phyloP scores from a whole-genome alignment of 768 basidiomycete species.

The Coprinopsis sp. region DNA sequence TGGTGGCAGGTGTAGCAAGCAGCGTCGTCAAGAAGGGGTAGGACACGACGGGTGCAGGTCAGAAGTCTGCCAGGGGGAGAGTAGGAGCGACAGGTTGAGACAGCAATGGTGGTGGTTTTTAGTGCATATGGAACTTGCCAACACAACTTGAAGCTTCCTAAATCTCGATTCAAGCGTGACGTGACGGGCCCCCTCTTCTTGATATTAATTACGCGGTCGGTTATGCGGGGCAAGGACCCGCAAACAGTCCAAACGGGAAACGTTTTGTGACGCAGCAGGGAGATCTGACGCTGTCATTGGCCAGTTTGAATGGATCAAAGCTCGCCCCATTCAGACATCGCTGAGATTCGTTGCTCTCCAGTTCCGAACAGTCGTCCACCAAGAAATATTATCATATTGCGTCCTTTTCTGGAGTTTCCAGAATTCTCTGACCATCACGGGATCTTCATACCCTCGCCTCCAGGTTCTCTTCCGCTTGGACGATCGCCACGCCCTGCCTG shows the following conservation, averaged over 20 bases:
- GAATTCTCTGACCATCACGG: conserved; percentile 19
- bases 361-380: conserved; percentile 27
- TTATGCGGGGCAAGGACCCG: conserved; percentile 11
- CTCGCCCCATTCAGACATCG: conserved; percentile 9
- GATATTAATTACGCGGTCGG: conserved; percentile 18
- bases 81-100: conserved; percentile 6
- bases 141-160: conserved; percentile 16
- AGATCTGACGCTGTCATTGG: conserved; percentile 7
- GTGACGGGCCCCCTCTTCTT: conserved; percentile 19
- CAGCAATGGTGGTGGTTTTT: conserved; percentile 18
- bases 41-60: not conserved
- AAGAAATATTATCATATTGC: conserved; percentile 22
- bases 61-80: conserved; percentile 10
- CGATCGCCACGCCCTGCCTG: no score
- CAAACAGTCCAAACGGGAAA: conserved; percentile 10
- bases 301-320: not conserved
- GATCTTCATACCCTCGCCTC: conserved; percentile 17
- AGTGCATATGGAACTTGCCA: conserved; percentile 19
- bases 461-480: conserved; percentile 8
- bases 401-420: conserved; percentile 26
- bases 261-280: conserved; percentile 5
- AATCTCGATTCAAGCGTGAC: conserved; percentile 31
- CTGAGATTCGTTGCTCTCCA: conserved; percentile 12
- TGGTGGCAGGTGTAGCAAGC: not conserved
- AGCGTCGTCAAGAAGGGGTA: not conserved